Evolutionary conservation across 169 alveolate genomes (phyloP), one percentile per base, ranked within the genome.

Genomic region (Perkinsus chesapeaki): DNA sequence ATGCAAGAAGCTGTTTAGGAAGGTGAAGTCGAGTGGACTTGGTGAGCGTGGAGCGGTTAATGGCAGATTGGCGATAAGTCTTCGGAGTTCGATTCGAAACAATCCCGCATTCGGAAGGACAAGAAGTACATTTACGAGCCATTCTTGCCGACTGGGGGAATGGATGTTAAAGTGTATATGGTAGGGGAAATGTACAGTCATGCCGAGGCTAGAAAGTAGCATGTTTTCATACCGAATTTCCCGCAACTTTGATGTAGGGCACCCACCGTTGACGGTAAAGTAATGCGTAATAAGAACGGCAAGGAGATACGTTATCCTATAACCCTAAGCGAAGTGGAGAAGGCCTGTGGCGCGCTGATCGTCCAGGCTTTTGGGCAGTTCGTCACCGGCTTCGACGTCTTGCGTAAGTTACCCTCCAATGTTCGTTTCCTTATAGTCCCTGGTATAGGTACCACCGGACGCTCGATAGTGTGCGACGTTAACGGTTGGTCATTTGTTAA

Each of bases 131-230:
- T 98, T 23, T 98, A 98, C 95, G 99, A 98, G 94, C 98, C 97
- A 93, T 99, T 98, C 95, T 95, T 99, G 93, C 97, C 98, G 48
- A 98, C 99, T 0, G 98, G 98, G 95, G 99, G 99, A 31, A 98
- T 99, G 91, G 99, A 99, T 94, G 98, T 99, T 73, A 99, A 99
- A 96, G 99, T 98, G 39, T 98, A 98, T 95, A 98, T 99, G 0
- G 99, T 99, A 34, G 99, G 99, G 0, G 98, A 97, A 36, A 97
- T 98, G 96, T 98, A 98, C 95, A 99, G 99, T 16, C 99, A 99
- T 95, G 99, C 99, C 0, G 99, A 99, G 95, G 99, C 99, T 7
- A 96, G 99, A 91, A 99, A 98, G 94, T 96, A 99, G 99, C 27
- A 95, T 93, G 39, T 97, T 96, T 1, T 27, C 95, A 96, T 91